These are phyloP conservation scores for Fusarium pilosicola DNA, from an alignment of 2,329 filamentous ascomycete genomes.

Conservation along the genomic window DNA sequence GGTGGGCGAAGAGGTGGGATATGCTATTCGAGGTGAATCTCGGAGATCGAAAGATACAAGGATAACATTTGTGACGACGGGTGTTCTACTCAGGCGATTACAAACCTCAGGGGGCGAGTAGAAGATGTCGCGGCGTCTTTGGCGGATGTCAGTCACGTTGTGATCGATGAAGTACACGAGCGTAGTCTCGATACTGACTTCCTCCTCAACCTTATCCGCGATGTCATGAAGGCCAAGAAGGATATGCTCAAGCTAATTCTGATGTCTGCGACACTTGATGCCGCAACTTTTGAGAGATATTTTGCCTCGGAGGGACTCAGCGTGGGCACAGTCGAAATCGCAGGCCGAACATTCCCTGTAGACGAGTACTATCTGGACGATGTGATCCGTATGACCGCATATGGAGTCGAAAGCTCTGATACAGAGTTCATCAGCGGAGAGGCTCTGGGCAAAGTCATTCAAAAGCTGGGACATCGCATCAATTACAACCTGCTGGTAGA, in stretches of 20 bases:
- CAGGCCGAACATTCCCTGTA: slow-evolving; percentile 91
- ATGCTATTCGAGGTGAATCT: slow-evolving; percentile 95
- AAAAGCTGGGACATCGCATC: slow-evolving; percentile 81
- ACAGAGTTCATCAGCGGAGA: slow-evolving; percentile 59
- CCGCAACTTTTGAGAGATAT: slow-evolving; percentile 68
- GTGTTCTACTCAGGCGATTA: slow-evolving; percentile 90
- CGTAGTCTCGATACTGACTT: slow-evolving; percentile 98
- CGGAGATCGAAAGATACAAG: slow-evolving; percentile 82
- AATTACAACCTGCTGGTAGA: slow-evolving; percentile 89
- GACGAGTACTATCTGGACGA: slow-evolving; percentile 90
- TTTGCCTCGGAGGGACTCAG: slow-evolving; percentile 81
- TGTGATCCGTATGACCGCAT: slow-evolving; percentile 87
- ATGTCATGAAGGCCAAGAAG: slow-evolving; percentile 85
- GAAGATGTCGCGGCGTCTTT: slow-evolving; percentile 84
- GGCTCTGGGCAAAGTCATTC: slow-evolving; percentile 75
- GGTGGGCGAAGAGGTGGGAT: slow-evolving; percentile 90
- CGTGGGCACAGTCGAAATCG: slow-evolving; percentile 77
- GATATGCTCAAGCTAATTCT: slow-evolving; percentile 91
- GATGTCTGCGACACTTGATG: slow-evolving; percentile 95
- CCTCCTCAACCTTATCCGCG: slow-evolving; percentile 86
- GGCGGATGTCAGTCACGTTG: slow-evolving; percentile 90
- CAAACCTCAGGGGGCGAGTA: slow-evolving; percentile 86
- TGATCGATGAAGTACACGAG: slow-evolving; percentile 98
- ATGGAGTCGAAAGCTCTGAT: slow-evolving; percentile 64
- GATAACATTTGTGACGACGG: slow-evolving; percentile 99